Evolutionary conservation across 2,329 filamentous ascomycete genomes (phyloP).

Genomic region (Neoascochyta sp.): DNA sequence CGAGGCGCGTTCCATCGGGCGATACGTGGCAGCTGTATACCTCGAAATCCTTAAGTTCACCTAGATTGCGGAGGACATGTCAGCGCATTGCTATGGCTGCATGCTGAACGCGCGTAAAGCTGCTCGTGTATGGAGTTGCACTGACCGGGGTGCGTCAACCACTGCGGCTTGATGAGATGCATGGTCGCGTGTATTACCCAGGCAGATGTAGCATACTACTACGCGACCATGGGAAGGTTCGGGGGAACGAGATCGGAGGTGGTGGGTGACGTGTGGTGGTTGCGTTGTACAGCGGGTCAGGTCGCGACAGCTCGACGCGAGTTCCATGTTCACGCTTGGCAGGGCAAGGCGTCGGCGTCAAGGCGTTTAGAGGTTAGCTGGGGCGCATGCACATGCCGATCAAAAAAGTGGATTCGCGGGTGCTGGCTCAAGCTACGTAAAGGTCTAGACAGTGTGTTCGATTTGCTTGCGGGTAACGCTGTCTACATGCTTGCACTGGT

Average conservation of each 20-base stretch:
- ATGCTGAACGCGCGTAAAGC: slow-evolving; percentile 1
- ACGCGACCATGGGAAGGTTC: slow-evolving; percentile 22
- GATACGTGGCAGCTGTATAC: slow-evolving; percentile 98
- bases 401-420: no score
- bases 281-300: slow-evolving; percentile 15
- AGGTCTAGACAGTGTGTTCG: no score
- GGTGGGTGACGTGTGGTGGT: slow-evolving; percentile 12
- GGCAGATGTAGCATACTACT: slow-evolving; percentile 22
- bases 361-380: no score
- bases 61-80: slow-evolving; percentile 43
- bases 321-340: slow-evolving; percentile 26
- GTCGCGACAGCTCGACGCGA: slow-evolving; percentile 35
- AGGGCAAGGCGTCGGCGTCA: no score
- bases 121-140: slow-evolving; percentile 18
- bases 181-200: slow-evolving; percentile 34
- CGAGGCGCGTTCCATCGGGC: slow-evolving; percentile 84
- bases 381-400: no score
- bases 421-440: no score
- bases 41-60: slow-evolving; percentile 97
- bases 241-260: slow-evolving; percentile 1
- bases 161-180: slow-evolving; percentile 83
- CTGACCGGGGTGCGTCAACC: slow-evolving; percentile 88
- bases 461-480: no score
- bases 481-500: no score
- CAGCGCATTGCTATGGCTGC: slow-evolving; percentile 6